Evolutionary conservation across 2,329 filamentous ascomycete species (phyloP).

Genomic region (Trichophyton rubrum): DNA sequence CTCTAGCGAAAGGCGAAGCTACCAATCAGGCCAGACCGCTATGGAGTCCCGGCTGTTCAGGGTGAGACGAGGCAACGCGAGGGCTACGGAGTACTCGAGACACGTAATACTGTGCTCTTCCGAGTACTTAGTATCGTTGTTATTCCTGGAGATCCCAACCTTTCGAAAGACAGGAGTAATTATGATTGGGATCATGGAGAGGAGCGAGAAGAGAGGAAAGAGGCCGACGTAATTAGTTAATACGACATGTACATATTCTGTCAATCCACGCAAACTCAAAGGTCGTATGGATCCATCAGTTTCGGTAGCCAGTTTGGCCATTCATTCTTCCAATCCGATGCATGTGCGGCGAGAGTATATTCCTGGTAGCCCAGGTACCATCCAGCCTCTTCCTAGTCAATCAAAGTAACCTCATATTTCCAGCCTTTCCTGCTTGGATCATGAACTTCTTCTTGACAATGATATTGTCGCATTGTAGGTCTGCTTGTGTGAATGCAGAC

Average conservation of each 20-base stretch:
- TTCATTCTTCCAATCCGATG: slow-evolving; percentile 24
- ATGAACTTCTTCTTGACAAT: slow-evolving; percentile 12
- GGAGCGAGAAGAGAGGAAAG: neutral
- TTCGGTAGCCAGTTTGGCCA: slow-evolving; percentile 23
- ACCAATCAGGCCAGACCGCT: neutral
- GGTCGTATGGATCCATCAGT: slow-evolving; percentile 21
- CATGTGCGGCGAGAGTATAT: slow-evolving; percentile 25
- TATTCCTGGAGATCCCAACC: no score
- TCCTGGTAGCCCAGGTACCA: slow-evolving; percentile 30
- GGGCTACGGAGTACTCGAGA: neutral
- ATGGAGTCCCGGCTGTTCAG: no score
- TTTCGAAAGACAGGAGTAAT: no score
- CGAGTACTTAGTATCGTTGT: neutral
- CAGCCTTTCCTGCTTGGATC: neutral
- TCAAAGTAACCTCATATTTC: slow-evolving; percentile 19
- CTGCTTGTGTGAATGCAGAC: slow-evolving; percentile 21
- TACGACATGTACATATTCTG: slow-evolving; percentile 12
- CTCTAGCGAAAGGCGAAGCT: neutral
- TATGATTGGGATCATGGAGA: no score
- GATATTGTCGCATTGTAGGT: slow-evolving; percentile 24
- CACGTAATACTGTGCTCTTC: neutral
- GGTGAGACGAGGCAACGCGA: neutral
- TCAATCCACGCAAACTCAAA: slow-evolving; percentile 22
- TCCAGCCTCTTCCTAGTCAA: slow-evolving; percentile 31
- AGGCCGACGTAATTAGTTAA: neutral